Conservation (phyloP, 352 stramenopile species). For the Globisporangium yorkense region DNA sequence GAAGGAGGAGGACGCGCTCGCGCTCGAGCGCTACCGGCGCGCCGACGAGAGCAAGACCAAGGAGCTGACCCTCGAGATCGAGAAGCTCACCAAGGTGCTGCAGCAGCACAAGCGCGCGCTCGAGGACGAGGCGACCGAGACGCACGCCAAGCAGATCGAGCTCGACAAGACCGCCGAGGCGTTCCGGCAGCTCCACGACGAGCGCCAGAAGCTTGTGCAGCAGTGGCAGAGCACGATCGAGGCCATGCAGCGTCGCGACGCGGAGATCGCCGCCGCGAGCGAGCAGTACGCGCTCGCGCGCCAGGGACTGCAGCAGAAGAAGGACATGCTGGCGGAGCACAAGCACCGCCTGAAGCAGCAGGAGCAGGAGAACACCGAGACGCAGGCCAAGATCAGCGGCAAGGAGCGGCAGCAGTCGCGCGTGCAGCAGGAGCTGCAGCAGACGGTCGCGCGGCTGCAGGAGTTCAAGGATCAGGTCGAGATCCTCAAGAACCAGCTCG, state of each 20-base stretch:
- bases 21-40: constrained; percentile 90
- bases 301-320: constrained; percentile 44
- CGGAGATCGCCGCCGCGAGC: constrained; percentile 90
- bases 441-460: constrained; percentile 48
- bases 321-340: constrained; percentile 70
- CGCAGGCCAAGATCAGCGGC: constrained; percentile 58
- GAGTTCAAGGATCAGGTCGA: constrained; percentile 91
- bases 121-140: constrained; percentile 88
- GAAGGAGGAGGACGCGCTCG: constrained; percentile 94
- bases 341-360: constrained; percentile 79
- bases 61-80: constrained; percentile 90
- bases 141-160: constrained; percentile 94
- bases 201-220: constrained; percentile 91
- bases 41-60: constrained; percentile 95
- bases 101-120: constrained; percentile 71
- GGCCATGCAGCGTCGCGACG: constrained; percentile 89
- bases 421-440: constrained; percentile 62
- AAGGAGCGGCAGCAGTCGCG: constrained; percentile 69
- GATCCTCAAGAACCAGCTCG: constrained; percentile 89
- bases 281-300: constrained; percentile 81
- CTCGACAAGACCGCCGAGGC: constrained; percentile 93
- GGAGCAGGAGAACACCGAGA: constrained; percentile 82
- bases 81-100: constrained; percentile 89
- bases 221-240: constrained; percentile 95
- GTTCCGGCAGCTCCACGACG: constrained; percentile 90